A percentile compares a stretch with the other conserved stretches of the same genome.
phyloP scores from a whole-genome alignment of 2,329 filamentous ascomycete genomes.

The Penicillium sp. region DNA sequence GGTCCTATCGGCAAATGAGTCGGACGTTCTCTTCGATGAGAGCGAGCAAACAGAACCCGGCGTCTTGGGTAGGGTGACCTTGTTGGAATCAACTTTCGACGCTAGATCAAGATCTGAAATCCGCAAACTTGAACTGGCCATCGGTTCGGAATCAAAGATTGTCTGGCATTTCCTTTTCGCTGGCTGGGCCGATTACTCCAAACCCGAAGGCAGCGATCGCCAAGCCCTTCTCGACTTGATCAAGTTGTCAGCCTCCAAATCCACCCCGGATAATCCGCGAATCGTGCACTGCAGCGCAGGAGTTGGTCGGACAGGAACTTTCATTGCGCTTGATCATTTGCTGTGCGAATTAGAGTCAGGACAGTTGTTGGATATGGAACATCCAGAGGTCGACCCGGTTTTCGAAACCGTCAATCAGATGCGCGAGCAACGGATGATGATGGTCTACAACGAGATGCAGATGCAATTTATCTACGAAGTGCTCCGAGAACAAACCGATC shows the following conservation, averaged over 20 bases:
- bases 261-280: constrained; percentile 63
- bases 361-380: constrained; percentile 53
- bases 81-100: constrained; percentile 56
- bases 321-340: constrained; percentile 92
- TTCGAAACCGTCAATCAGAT: constrained; percentile 76
- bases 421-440: constrained; percentile 83
- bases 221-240: constrained; percentile 53
- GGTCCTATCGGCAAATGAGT: constrained; percentile 36
- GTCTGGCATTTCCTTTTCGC: constrained; percentile 85
- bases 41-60: constrained; percentile 61
- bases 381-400: constrained; percentile 63
- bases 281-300: constrained; percentile 88
- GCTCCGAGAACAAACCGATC: constrained; percentile 57
- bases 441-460: constrained; percentile 89
- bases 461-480: constrained; percentile 88
- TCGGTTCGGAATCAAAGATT: constrained; percentile 56
- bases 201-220: constrained; percentile 61
- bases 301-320: constrained; percentile 90
- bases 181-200: constrained; percentile 86
- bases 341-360: constrained; percentile 77
- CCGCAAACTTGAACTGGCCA: constrained; percentile 62
- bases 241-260: constrained; percentile 45
- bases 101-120: constrained; percentile 63
- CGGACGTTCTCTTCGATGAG: constrained; percentile 53
- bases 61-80: constrained; percentile 66